Evolutionary conservation across 305 asterid species (phyloP).

Genomic region (Plantago rigida): DNA sequence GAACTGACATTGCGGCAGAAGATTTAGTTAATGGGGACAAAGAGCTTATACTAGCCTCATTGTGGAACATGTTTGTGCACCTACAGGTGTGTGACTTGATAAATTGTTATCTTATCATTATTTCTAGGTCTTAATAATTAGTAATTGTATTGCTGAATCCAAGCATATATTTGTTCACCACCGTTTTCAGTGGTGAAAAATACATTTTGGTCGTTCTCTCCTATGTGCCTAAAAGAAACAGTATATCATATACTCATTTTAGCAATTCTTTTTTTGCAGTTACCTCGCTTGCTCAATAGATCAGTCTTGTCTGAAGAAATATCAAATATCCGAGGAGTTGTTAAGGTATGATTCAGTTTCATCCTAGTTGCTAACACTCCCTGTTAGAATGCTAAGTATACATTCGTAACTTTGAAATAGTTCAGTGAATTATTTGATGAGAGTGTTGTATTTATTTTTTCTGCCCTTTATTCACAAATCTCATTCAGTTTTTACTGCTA

Average conservation of each 20-base stretch:
- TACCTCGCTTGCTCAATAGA: constrained; percentile 72
- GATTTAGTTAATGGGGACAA: constrained; percentile 72
- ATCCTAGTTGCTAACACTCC: constrained; percentile 22
- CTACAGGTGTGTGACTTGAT: constrained; percentile 50
- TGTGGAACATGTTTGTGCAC: constrained; percentile 89
- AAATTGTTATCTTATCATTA: constrained; percentile 3
- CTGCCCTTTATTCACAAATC: constrained; percentile 2
- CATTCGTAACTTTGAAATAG: constrained; percentile 13
- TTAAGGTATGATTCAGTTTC: constrained; percentile 43
- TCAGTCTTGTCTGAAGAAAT: constrained; percentile 59
- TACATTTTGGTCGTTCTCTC: constrained; percentile 11
- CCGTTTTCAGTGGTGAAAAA: constrained; percentile 5
- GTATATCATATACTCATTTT: constrained; percentile 1
- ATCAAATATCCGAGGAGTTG: constrained; percentile 53
- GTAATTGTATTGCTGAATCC: background rate
- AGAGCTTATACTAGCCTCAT: constrained; percentile 73
- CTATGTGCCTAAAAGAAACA: constrained; percentile 12
- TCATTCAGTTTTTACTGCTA: constrained; percentile 23
- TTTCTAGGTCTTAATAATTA: background rate
- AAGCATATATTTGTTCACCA: background rate
- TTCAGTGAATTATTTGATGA: constrained; percentile 3
- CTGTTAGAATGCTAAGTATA: constrained; percentile 12
- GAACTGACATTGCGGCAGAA: constrained; percentile 53
- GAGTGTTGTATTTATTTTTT: background rate
- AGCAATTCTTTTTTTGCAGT: constrained; percentile 41